Conservation (phyloP, 2,329 filamentous ascomycete species). For the Elsinoe ampelina region DNA sequence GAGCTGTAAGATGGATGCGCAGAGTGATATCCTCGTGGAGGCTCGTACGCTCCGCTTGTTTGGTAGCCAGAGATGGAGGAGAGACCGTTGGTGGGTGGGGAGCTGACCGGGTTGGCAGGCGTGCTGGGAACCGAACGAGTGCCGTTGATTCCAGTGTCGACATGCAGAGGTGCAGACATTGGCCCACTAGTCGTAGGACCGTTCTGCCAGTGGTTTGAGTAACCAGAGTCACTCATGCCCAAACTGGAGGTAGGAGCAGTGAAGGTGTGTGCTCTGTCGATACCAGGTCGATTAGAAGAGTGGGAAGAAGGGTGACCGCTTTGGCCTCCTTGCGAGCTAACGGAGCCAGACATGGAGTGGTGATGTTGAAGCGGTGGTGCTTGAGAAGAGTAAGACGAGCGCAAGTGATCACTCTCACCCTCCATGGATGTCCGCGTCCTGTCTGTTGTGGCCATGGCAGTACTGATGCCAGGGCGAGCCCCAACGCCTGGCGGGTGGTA, state of each 20-base stretch:
- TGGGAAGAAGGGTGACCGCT: slow-evolving; percentile 52
- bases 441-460: slow-evolving; percentile 67
- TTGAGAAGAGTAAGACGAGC: slow-evolving; percentile 49
- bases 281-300: slow-evolving; percentile 54
- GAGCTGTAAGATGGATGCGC: slow-evolving; percentile 26
- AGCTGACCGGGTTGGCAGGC: slow-evolving; percentile 58
- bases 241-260: slow-evolving; percentile 87
- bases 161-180: slow-evolving; percentile 64
- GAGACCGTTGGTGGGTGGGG: slow-evolving; percentile 68
- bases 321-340: slow-evolving; percentile 55
- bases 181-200: slow-evolving; percentile 35
- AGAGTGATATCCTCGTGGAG: slow-evolving; percentile 68
- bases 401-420: slow-evolving; percentile 45
- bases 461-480: slow-evolving; percentile 54
- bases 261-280: slow-evolving; percentile 85
- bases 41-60: slow-evolving; percentile 63
- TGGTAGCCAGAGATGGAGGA: slow-evolving; percentile 75
- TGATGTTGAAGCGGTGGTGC: slow-evolving; percentile 65
- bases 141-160: slow-evolving; percentile 70
- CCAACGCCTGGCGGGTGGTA: slow-evolving; percentile 79
- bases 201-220: slow-evolving; percentile 64
- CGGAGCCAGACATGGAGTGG: slow-evolving; percentile 54
- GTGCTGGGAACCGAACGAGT: slow-evolving; percentile 80
- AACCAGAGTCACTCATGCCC: slow-evolving; percentile 63
- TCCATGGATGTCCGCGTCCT: slow-evolving; percentile 50